Base-by-base conservation (phyloP, 306 rosid species). In the Quercus rubra region DNA sequence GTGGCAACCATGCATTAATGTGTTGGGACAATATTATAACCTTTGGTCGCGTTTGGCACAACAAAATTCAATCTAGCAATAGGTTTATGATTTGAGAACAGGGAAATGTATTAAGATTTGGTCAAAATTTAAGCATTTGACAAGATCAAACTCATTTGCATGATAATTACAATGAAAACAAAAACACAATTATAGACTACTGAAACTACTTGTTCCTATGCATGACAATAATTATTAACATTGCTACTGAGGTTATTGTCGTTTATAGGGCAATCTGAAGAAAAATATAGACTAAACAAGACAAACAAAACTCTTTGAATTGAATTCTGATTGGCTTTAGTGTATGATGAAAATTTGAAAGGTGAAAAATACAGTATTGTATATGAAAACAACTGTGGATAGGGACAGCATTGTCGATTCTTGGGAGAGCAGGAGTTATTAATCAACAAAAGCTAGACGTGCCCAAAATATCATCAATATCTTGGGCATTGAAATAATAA, bases 181-280 rank as follows among this genome's bases (percentile, higher is more conserved):
- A 75, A 84, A 89, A 88, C 97, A 92, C 52, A 83, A 92, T 92
- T 79, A 92, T 92, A 88, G 80, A 76, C 73, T 11, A 75, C 73
- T 14, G 73, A 78, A 79, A 81, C 73, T 81, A 79, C 75, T 78
- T 85, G 92, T 71, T 82, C 81, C 77, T 69, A 15, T 78, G 86
- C 90, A 86, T 79, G 90, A 86, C 86, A 92, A 74, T 81, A 84
- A 87, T 90, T 83, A 92, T 92, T 79, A 72, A 68, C 56, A 79
- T 55, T 82, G 85, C 79, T 77, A 59, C 57, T 30, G 51, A 81
- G 63, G 49, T 79, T 74, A 80, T 79, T 63, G 68, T 64, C 69
- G 63, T 62, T 70, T 71, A 87, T 83, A 63, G 86, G 77, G 77
- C 46, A 64, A 78, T 83, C 78, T 79, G 81, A 80, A 85, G 86